Base-by-base conservation (phyloP, 768 basidiomycete genomes). In the Termitomyces sp. region DNA sequence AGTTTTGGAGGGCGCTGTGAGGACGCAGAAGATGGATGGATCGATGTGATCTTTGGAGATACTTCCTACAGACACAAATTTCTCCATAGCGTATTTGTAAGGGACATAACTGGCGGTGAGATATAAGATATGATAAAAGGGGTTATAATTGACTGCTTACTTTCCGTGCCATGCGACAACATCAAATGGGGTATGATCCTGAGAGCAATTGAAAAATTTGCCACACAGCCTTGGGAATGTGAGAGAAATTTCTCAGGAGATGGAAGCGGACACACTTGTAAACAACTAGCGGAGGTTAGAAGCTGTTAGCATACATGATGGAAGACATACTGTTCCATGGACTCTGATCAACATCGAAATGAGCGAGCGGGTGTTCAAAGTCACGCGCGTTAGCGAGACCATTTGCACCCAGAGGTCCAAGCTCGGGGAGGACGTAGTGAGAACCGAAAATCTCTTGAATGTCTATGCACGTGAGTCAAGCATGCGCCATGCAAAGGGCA, bases 161-260 rank as follows among this genome's bases (percentile, higher is more conserved):
- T 84, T 87, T 69, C 85, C 85, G 52, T 83, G 80, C 85, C 85
- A 87, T 1, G 86, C 85, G 30, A 88, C 86, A 42, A 88, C 86
- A 66, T 88, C 87, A 68, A 88, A 88, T 0, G 86, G 86, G 1
- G 86, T 86, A 68, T 86, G 83, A 46, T 83, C 78, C 61, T 87
- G 84, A 42, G 73, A 70, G 62, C 83, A 84, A 24, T 70, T 68
- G 66, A 82, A 82, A 11, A 84, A 68, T 68, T 82, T 72, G 16
- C 85, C 84, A 55, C 77, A 73, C 31, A 87, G 76, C 70, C 82
- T 86, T 13, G 5, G 24, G 12, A n/a, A 11, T 5, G 41, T 22
- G 30, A 56, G 33, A 55, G 33, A 46, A 55, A 48, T 53, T 55
- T 20, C n/a, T 54, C 9, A 54, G 4, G 15, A 47, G 3, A 46